Percentiles rank a stretch among this genome's conserved stretches.
phyloP scores from a whole-genome alignment of 2,329 filamentous ascomycete genomes.

The Teratosphaeria epicoccoides region DNA sequence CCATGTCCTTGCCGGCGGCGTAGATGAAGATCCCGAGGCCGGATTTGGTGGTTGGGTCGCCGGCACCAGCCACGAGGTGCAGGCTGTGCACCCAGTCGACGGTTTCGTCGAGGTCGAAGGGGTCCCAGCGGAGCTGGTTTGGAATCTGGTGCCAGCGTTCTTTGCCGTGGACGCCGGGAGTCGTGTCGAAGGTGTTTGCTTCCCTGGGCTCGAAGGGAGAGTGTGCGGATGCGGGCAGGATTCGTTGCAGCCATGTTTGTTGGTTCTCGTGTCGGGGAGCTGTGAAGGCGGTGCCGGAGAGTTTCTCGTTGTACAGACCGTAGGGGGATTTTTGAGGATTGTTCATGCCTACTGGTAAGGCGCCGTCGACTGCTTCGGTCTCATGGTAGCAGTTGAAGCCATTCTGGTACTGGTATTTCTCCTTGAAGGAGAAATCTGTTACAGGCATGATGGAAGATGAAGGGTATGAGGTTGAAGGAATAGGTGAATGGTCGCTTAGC shows the following conservation, averaged over 20 bases:
- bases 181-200: slow-evolving; percentile 40
- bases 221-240: slow-evolving; percentile 48
- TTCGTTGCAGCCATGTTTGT: slow-evolving; percentile 50
- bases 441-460: slow-evolving; percentile 46
- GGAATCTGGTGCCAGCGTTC: slow-evolving; percentile 62
- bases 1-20: slow-evolving; percentile 69
- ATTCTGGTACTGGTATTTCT: slow-evolving; percentile 67
- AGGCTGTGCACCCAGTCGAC: slow-evolving; percentile 60
- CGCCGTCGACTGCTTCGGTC: slow-evolving; percentile 66
- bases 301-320: slow-evolving; percentile 69
- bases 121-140: slow-evolving; percentile 72
- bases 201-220: slow-evolving; percentile 42
- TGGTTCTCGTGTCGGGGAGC: slow-evolving; percentile 47
- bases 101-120: slow-evolving; percentile 60
- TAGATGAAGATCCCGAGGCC: slow-evolving; percentile 75
- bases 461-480: not conserved
- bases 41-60: slow-evolving; percentile 66
- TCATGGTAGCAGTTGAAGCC: slow-evolving; percentile 71
- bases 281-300: slow-evolving; percentile 51
- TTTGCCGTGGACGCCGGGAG: slow-evolving; percentile 38
- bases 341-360: slow-evolving; percentile 66
- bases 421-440: slow-evolving; percentile 51
- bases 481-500: not conserved
- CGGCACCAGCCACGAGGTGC: slow-evolving; percentile 65
- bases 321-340: slow-evolving; percentile 70